phyloP scores from a whole-genome alignment of 306 rosid species.

The Cyamopsis tetragonoloba region DNA sequence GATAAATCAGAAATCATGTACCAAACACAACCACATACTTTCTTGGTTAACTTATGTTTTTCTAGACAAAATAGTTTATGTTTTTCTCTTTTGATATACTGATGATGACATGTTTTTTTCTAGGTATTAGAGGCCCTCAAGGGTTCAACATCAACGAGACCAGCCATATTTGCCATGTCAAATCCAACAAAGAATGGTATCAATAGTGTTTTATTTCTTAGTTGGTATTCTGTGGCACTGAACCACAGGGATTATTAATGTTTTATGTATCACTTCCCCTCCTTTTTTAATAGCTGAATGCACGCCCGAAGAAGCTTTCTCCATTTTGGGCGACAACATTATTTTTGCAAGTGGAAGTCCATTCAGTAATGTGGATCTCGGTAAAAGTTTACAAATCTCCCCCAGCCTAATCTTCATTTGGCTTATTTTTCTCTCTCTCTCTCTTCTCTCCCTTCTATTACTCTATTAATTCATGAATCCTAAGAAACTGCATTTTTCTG shows the following conservation, averaged over 20 bases:
- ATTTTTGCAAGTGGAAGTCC: constrained; percentile 99
- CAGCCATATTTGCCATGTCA: constrained; percentile 99
- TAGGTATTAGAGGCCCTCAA: constrained; percentile 93
- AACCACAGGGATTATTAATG: constrained; percentile 10
- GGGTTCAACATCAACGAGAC: constrained; percentile 93
- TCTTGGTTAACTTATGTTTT: background rate
- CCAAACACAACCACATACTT: background rate
- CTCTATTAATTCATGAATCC: no score
- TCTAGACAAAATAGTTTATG: background rate
- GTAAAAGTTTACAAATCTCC: constrained; percentile 39
- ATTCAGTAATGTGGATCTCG: constrained; percentile 81
- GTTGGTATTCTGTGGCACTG: background rate
- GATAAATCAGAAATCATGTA: background rate
- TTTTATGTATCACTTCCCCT: constrained; percentile 7
- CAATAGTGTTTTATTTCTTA: background rate
- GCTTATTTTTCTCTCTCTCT: no score
- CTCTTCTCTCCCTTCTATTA: no score
- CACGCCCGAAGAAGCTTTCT: constrained; percentile 91
- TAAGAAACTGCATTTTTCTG: background rate
- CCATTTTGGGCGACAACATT: constrained; percentile 80
- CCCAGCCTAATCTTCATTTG: constrained; percentile 1
- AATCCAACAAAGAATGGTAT: constrained; percentile 95
- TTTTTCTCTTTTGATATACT: constrained; percentile 20
- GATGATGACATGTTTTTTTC: constrained; percentile 22
- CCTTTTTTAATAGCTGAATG: constrained; percentile 79